These are phyloP conservation scores for Aspergillus niger DNA, from an alignment of 2,329 filamentous ascomycete genomes.

Conservation along the genomic window DNA sequence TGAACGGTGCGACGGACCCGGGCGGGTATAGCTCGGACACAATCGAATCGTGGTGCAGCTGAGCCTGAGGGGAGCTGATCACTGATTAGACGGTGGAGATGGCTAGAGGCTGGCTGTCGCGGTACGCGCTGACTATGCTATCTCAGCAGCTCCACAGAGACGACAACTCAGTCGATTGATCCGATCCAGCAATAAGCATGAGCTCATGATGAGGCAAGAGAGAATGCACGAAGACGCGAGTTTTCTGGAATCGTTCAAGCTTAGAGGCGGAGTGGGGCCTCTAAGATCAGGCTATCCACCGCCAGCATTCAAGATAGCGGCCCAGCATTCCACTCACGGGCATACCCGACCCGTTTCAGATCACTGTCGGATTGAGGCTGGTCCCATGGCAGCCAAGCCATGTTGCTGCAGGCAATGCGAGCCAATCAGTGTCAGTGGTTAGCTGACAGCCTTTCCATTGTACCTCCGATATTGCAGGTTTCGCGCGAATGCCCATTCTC, in stretches of 20 bases:
- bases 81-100: slow-evolving; percentile 35
- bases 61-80: slow-evolving; percentile 41
- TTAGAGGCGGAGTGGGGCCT: neutral
- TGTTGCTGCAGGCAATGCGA: neutral
- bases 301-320: neutral
- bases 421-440: neutral
- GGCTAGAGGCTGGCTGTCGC: slow-evolving; percentile 28
- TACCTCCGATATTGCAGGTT: neutral
- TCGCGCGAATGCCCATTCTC: neutral
- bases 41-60: slow-evolving; percentile 63
- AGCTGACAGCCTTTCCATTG: neutral
- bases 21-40: slow-evolving; percentile 65
- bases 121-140: slow-evolving; percentile 11
- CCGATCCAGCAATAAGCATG: neutral
- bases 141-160: neutral
- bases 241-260: neutral
- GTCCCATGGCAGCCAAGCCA: neutral
- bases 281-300: neutral
- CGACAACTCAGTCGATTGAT: neutral
- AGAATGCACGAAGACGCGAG: neutral
- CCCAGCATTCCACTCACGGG: neutral
- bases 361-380: neutral
- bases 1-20: slow-evolving; percentile 48
- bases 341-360: slow-evolving; percentile 8
- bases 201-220: neutral